Evolutionary conservation across 2,329 filamentous ascomycete genomes (phyloP).

Genomic region (Leptographium procerum): DNA sequence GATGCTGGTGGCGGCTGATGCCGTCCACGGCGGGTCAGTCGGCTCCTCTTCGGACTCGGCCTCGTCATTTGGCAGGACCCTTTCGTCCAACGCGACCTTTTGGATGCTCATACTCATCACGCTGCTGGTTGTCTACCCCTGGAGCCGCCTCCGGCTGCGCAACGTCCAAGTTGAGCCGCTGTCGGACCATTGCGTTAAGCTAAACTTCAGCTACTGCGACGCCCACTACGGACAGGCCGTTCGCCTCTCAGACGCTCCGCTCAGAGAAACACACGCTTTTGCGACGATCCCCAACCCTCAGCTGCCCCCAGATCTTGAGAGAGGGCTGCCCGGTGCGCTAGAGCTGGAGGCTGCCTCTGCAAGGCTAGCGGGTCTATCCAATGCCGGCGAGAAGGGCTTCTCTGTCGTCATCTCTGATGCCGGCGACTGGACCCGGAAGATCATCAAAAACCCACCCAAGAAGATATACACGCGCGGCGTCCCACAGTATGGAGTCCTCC

Average conservation of each 20-base stretch:
- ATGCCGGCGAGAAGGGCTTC: constrained; percentile 40
- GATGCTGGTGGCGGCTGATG: constrained; percentile 39
- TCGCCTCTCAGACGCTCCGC: constrained; percentile 49
- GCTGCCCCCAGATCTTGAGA: not conserved
- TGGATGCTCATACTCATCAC: constrained; percentile 36
- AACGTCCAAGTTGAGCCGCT: constrained; percentile 54
- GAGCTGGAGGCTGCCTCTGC: not conserved
- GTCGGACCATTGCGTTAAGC: constrained; percentile 59
- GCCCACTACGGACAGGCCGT: constrained; percentile 45
- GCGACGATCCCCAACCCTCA: constrained; percentile 54
- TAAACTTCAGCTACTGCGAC: constrained; percentile 55
- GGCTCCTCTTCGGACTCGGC: not conserved
- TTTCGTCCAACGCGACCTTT: not conserved
- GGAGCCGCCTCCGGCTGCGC: constrained; percentile 59
- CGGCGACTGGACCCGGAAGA: constrained; percentile 51
- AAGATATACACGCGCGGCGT: constrained; percentile 50
- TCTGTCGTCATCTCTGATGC: constrained; percentile 51
- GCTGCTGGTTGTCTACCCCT: constrained; percentile 56
- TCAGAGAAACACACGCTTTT: constrained; percentile 66
- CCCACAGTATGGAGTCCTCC: constrained; percentile 46
- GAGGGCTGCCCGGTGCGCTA: not conserved
- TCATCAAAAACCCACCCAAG: constrained; percentile 42
- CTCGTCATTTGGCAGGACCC: not conserved
- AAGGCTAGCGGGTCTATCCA: constrained; percentile 9
- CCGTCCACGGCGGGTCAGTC: constrained; percentile 14